Base-by-base conservation (phyloP, 108 stramenopile species). In the Pseudonitzschia multistriata region DNA sequence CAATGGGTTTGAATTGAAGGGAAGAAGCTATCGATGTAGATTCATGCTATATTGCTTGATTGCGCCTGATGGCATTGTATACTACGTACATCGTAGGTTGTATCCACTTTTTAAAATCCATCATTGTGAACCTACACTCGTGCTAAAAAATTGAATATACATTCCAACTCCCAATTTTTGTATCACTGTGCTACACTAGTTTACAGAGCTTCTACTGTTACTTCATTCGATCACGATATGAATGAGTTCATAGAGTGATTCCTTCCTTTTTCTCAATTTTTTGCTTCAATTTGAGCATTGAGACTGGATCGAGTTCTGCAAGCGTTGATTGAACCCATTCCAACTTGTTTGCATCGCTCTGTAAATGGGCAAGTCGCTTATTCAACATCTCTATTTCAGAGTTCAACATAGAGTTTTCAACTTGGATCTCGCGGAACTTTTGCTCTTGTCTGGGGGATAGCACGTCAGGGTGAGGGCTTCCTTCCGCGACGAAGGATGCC, bases 281-380 rank as follows among this genome's bases (percentile, higher is more conserved):
- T 15, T 49, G 27, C 65, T 77, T 79, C 47, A 83, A 56, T 55
- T 68, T 73, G 39, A 35, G 42, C 69, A 83, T 27, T 19, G 62
- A 53, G 8, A 30, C 54, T 0, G 56, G 35, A 66, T 79, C 71
- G n/a, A 83, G 15, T 10, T 55, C 68, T 22, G 66, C 21, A 7
- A 83, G 60, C 3, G 76, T 62, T 8, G 75, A 65, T 40, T 83
- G 79, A 2, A 84, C 79, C 83, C 83, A 84, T 35, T 70, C 50
- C 3, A 74, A 48, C 30, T 74, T 77, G 42, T 77, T 77, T 22
- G 74, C 71, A 15, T 49, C 49, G 17, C 24, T 33, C 31, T 72
- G 40, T 19, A 74, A 48, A 49, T 50, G 24, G 29, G 28, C 55
- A 25, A 80, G 27, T 52, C 78, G 77, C 62, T 72, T 64, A 28